Evolutionary conservation across 306 rosid species (phyloP).

Genomic region (Macrotyloma uniflorum): DNA sequence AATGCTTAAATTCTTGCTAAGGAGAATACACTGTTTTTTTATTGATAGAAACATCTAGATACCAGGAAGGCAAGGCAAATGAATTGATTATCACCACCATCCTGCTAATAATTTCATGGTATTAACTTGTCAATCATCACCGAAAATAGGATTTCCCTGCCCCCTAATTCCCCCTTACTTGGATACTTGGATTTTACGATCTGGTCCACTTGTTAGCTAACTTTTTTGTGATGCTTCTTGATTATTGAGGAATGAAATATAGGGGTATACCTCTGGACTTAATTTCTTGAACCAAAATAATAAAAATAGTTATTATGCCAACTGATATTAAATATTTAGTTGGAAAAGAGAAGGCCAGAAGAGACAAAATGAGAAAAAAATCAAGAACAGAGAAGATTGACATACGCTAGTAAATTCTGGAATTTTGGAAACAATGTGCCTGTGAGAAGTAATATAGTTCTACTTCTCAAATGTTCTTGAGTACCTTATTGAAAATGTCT

Average conservation of each 20-base stretch:
- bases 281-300: constrained; percentile 10
- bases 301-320: background rate
- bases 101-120: background rate
- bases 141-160: background rate
- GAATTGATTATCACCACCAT: constrained; percentile 16
- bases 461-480: too few species aligned
- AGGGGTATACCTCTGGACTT: constrained; percentile 4
- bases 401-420: background rate
- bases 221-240: background rate
- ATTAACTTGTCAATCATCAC: background rate
- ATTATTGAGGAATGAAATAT: background rate
- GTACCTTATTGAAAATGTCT: too few species aligned
- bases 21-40: background rate
- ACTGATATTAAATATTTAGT: background rate
- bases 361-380: too few species aligned
- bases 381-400: background rate
- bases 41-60: background rate
- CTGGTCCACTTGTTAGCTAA: background rate
- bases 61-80: background rate
- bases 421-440: background rate
- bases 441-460: background rate
- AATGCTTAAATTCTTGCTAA: constrained; percentile 3
- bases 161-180: background rate
- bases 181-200: background rate
- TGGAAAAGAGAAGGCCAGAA: background rate